Evolutionary conservation across 345 rosid genomes (phyloP), one percentile per base, ranked within the genome.

Genomic region (Odontarrhena argentea): DNA sequence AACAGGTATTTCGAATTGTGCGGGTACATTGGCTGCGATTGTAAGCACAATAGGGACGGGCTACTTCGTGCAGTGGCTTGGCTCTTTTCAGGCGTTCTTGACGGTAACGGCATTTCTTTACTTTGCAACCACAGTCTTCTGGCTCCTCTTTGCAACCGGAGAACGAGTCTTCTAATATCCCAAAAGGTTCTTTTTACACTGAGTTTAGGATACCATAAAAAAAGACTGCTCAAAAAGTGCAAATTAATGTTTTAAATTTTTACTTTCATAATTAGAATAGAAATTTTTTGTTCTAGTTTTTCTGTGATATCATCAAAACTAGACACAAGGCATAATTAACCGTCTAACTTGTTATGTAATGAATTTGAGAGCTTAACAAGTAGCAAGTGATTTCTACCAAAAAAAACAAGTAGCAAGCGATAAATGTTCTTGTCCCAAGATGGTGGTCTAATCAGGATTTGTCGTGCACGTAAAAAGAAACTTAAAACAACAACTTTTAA

Each of bases 1-100:
- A 43, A 30, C 82, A 88, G 97, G 97, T 47, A 79, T 88, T 34
- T 71, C 95, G 10, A 94, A 91, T 72, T 87, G 96, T 51, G 95
- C 88, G 1, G 97, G 99, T 57, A 94, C 99, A 36, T 57, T 90
- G 30, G 99, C 95, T 34, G 99, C 99, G 13, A 94, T 91, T 74
- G 53, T 94, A 53, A 91, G 99, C 80, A 91, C 99, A 6, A 85
- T 88, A 9, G 99, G 99, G 40, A 88, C 99, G 0, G 99, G 99
- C 11, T 94, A 84, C 65, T 94, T 88, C 3, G 97, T 91, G 24
- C 82, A 88, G 51, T 82, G 97, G 95, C 76, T 88, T 1, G 97
- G 99, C 45, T 94, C 97, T 6, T 94, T 88, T 24, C 96, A 88
- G 78, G 95, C 93, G 37, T 94, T 94, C 53, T 85, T 94, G 52